Evolutionary conservation across 2,329 filamentous ascomycete genomes (phyloP), one percentile per base, ranked within the genome.

Genomic region (Penicillium freii): DNA sequence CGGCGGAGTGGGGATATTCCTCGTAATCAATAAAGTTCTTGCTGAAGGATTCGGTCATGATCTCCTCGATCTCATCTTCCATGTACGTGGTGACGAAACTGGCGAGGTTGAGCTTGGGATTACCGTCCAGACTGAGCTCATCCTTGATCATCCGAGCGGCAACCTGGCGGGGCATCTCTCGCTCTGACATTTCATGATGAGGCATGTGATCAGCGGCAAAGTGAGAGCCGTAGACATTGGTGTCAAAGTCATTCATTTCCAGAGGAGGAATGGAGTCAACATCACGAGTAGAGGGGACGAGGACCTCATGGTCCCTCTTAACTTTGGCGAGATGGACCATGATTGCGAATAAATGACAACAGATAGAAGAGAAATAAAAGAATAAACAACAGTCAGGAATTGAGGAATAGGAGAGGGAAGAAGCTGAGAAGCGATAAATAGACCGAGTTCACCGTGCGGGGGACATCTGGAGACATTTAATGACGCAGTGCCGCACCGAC

Each of bases 91-190:
- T 96, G 64, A 96, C 92, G 71, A 97, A 97, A 38, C 88, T 92
- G 31, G 93, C 92, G 68, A 97, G 77, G 75, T 81, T 81, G 51
- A 96, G 83, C 82, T 92, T 93, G 9, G 92, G 91, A 67, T 93
- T 95, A 55, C 92, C 92, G 72, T 97, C 93, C 51, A 97, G 81
- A 62, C 90, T 94, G 63, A 97, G 81, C 71, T 96, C 91, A 73
- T 97, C 93, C 80, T 91, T 93, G 81, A 97, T 97, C 90, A 97
- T 89, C 48, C 92, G 88, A 75, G 97, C 96, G n/a, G 93, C 93
- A 51, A 96, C 84, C 65, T 96, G 90, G 66, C 85, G 87, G 44
- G 93, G 93, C 92, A 97, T 96, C 77, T 95, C 90, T 21, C 78
- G 70, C 68, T 96, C 91, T 1, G 93, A 92, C 85, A 97, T 97